Percentiles rank a stretch among this genome's conserved stretches.
phyloP scores from a whole-genome alignment of 345 rosid species.

The Salix koriyanagi region DNA sequence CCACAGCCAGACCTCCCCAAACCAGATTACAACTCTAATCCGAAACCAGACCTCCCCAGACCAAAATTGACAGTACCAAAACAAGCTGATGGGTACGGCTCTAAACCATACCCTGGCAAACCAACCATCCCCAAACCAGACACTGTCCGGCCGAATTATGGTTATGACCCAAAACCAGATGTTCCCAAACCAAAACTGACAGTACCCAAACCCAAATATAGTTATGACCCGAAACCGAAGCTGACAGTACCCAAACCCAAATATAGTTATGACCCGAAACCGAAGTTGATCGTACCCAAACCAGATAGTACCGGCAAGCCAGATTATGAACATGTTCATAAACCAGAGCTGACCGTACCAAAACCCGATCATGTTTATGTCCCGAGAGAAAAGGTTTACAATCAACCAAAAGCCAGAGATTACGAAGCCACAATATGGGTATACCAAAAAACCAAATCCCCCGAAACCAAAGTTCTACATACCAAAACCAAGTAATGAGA shows the following conservation, averaged over 20 bases:
- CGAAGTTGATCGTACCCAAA: not conserved
- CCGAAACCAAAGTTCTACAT: not conserved
- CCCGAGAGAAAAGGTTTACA: not conserved
- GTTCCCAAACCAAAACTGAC: not conserved
- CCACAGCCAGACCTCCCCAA: not conserved
- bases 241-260: not conserved
- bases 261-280: not conserved
- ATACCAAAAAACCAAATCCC: not conserved
- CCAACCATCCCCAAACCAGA: not conserved
- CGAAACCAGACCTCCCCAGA: not conserved
- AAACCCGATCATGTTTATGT: not conserved
- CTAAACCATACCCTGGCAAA: not conserved
- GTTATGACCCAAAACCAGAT: too few species aligned
- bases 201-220: not conserved
- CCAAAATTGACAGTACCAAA: not conserved
- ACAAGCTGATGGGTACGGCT: not conserved
- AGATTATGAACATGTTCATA: not conserved
- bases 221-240: not conserved
- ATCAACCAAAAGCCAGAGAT: not conserved
- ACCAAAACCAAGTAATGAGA: not conserved
- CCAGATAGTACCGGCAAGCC: not conserved
- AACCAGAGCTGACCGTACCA: not conserved
- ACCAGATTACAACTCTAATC: not conserved
- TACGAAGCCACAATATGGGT: not conserved
- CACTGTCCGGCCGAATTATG: not conserved